Percentiles rank a stretch among this genome's conserved stretches.
These are phyloP conservation scores for Talaromyces funiculosus DNA, from an alignment of 2,329 filamentous ascomycete species.

Conservation along the genomic window DNA sequence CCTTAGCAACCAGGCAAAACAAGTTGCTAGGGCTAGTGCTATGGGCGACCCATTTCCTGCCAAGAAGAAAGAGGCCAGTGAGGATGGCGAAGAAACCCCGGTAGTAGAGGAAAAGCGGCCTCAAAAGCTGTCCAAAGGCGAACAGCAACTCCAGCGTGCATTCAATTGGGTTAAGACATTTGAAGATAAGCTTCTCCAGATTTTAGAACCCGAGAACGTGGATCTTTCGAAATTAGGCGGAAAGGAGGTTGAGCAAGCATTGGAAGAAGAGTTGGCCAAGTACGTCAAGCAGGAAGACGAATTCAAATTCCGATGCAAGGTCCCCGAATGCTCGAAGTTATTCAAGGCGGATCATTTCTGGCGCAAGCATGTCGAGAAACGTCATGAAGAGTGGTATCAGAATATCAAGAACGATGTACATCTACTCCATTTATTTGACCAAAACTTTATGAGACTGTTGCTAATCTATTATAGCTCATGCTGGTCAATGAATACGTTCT, in stretches of 20 bases:
- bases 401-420: constrained; percentile 75
- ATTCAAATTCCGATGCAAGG: constrained; percentile 93
- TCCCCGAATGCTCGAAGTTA: constrained; percentile 89
- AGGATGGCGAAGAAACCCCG: constrained; percentile 60
- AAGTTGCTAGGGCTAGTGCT: constrained; percentile 79
- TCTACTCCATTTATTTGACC: constrained; percentile 16
- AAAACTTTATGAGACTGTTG: not conserved
- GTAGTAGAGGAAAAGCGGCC: constrained; percentile 69
- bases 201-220: constrained; percentile 81
- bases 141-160: constrained; percentile 86
- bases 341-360: constrained; percentile 98
- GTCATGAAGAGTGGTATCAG: constrained; percentile 82
- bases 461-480: constrained; percentile 59
- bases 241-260: constrained; percentile 74
- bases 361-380: constrained; percentile 96
- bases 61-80: constrained; percentile 64
- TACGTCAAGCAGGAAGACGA: constrained; percentile 97
- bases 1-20: constrained; percentile 74
- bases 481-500: constrained; percentile 92
- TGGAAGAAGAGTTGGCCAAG: constrained; percentile 80
- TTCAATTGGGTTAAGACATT: constrained; percentile 99
- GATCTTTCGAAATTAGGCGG: constrained; percentile 89
- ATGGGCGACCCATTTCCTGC: constrained; percentile 75
- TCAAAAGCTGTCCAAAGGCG: constrained; percentile 66
- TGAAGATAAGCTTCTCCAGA: constrained; percentile 90